phyloP scores from a whole-genome alignment of 1,139 yeast species.

The Candida glucosophila region DNA sequence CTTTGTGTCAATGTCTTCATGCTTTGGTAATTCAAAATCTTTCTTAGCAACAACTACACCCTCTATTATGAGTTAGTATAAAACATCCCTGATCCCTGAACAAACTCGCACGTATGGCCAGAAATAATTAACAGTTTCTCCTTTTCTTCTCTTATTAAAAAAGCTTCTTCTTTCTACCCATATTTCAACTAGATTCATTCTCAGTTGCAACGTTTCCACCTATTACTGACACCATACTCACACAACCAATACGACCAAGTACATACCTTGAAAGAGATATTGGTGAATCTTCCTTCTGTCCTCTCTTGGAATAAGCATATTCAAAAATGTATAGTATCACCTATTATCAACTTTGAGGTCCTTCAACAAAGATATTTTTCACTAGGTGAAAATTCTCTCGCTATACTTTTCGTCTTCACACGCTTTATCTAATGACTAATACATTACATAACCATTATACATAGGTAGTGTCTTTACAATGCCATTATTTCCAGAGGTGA shows the following conservation, averaged over 20 bases:
- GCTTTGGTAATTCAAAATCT: slow-evolving; percentile 96
- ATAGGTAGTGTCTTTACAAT: too few relatives aligned
- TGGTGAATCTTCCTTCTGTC: slow-evolving; percentile 99
- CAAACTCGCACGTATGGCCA: background rate
- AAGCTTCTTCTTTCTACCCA: background rate
- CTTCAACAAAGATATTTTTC: too few relatives aligned
- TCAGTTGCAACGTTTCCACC: too few relatives aligned
- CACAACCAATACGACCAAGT: too few relatives aligned
- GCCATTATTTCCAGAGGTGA: too few relatives aligned
- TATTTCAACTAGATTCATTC: background rate
- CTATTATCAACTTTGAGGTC: too few relatives aligned
- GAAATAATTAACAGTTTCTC: background rate
- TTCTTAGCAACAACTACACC: slow-evolving; percentile 99
- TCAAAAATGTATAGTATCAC: too few relatives aligned
- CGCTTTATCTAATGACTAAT: too few relatives aligned
- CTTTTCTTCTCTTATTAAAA: background rate
- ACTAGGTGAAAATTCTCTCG: too few relatives aligned
- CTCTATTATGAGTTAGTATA: slow-evolving; percentile 48
- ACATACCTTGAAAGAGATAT: slow-evolving; percentile 97
- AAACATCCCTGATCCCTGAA: slow-evolving; percentile 1
- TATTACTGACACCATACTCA: too few relatives aligned
- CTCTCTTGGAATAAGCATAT: slow-evolving; percentile 98
- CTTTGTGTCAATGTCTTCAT: slow-evolving; percentile 96
- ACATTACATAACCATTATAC: too few relatives aligned
- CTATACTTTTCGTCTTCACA: too few relatives aligned